phyloP scores from a whole-genome alignment of 2,329 filamentous ascomycete genomes.

The Lecanicillium sp. region DNA sequence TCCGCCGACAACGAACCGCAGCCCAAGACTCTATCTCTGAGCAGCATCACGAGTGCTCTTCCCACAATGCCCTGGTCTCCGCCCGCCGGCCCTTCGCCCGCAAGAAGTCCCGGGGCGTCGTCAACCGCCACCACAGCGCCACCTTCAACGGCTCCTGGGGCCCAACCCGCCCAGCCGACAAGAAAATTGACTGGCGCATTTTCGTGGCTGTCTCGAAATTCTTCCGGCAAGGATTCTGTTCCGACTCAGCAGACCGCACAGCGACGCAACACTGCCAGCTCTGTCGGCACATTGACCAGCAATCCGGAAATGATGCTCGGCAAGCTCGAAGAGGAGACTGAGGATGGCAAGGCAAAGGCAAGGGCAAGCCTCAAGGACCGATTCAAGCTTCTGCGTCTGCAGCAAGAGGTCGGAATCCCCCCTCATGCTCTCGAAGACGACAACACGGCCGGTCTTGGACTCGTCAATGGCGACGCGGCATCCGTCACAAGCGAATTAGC shows the following conservation, averaged over 20 bases:
- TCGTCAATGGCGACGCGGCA: conserved; percentile 22
- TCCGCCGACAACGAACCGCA: conserved; percentile 33
- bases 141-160: conserved; percentile 14
- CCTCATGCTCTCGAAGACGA: conserved; percentile 48
- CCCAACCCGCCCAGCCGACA: conserved; percentile 32
- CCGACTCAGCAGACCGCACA: conserved; percentile 37
- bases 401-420: conserved; percentile 61
- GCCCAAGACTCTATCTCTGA: conserved; percentile 55
- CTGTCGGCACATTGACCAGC: conserved; percentile 70
- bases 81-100: conserved; percentile 39
- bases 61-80: conserved; percentile 69
- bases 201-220: conserved; percentile 71
- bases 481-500: conserved; percentile 24
- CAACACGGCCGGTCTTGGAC: conserved; percentile 22
- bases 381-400: conserved; percentile 70
- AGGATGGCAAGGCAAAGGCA: conserved; percentile 38
- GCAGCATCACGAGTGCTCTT: conserved; percentile 66
- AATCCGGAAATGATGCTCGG: conserved; percentile 75
- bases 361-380: conserved; percentile 68
- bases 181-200: conserved; percentile 86
- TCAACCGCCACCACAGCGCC: conserved; percentile 34
- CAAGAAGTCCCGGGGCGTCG: conserved; percentile 37
- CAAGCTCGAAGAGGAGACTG: conserved; percentile 67
- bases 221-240: conserved; percentile 52
- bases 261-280: conserved; percentile 70